These are phyloP conservation scores for Aschersonia sp. DNA, from an alignment of 2,329 filamentous ascomycete species.

Conservation along the genomic window DNA sequence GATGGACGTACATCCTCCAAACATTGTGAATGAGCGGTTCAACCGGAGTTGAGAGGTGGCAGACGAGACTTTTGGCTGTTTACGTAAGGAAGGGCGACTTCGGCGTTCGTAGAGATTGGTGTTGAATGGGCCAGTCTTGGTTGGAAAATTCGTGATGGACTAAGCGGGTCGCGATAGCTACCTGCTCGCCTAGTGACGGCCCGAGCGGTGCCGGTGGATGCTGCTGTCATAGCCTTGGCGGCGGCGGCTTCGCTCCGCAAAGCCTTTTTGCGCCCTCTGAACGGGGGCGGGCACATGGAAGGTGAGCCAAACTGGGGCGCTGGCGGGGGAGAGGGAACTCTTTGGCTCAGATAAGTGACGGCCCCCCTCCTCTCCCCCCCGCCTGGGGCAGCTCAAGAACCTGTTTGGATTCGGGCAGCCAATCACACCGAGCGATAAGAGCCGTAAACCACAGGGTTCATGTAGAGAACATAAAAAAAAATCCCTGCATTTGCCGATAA, in stretches of 20 bases:
- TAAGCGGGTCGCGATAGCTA: too few relatives aligned
- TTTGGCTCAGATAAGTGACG: too few relatives aligned
- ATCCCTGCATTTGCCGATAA: constrained; percentile 3
- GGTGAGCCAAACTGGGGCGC: not conserved
- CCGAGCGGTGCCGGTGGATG: too few relatives aligned
- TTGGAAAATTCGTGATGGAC: too few relatives aligned
- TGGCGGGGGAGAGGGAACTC: too few relatives aligned
- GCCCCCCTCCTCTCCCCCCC: too few relatives aligned
- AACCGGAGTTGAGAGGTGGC: not conserved
- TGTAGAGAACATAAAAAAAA: not conserved
- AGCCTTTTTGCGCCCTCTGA: not conserved
- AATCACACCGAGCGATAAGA: not conserved
- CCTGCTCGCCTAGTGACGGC: too few relatives aligned
- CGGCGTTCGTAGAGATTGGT: constrained; percentile 3
- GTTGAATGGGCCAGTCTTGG: not conserved
- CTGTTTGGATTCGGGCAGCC: not conserved
- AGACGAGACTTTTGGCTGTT: constrained; percentile 1
- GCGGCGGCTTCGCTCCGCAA: too few relatives aligned
- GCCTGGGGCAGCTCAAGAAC: not conserved
- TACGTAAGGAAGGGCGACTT: constrained; percentile 12
- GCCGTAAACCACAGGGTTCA: not conserved
- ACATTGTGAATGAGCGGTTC: constrained; percentile 8
- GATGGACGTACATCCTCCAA: constrained; percentile 25
- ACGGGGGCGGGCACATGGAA: not conserved
- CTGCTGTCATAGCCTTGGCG: too few relatives aligned